Base-by-base conservation (phyloP, 306 rosid species). In the Castanea crenata region DNA sequence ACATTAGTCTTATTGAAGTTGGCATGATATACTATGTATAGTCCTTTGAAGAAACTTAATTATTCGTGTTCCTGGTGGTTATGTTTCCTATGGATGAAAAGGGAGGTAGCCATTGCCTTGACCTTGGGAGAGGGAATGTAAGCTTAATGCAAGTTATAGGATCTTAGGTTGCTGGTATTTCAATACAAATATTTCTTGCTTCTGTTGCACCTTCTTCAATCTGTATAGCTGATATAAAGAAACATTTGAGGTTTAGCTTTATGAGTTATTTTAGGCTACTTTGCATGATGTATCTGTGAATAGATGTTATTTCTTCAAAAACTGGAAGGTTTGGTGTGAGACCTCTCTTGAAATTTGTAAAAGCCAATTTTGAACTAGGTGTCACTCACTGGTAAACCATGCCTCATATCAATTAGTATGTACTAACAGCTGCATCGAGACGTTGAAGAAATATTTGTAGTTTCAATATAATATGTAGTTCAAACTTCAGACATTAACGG, bases 1-100 rank as follows among this genome's bases (percentile, higher is more conserved):
- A 93, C 76, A 93, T 91, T 75, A 89, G 97, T 83, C 91, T 93
- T 1, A 89, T 93, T 52, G 97, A 93, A 86, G 97, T 93, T 79
- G 97, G 97, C 67, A 93, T 93, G 96, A 93, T 93, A 85, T 91
- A 93, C 80, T 89, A 93, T 79, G 97, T 93, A 25, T 93, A 89
- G 85, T 64, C 76, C 77, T 75, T 16, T 29, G 38, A 54, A 38
- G 73, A 19, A 74, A 70, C 73, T 62, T 76, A 38, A 38, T 79
- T 21, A 63, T 73, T 78, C 54, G 35, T 57, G 65, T 32, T 70
- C 73, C 6, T 78, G 57, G 73, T 75, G 78, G 73, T 78, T 52
- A 59, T 70, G 65, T 79, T 76, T 38, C 21, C 73, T 54, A 34
- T 69, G 59, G 51, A 49, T 70, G 20, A 32, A 27, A 59, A 54